Evolutionary conservation across 1,284 basidiomycete genomes (phyloP), one percentile per base, ranked within the genome.

Genomic region (Cronartium ribicola): DNA sequence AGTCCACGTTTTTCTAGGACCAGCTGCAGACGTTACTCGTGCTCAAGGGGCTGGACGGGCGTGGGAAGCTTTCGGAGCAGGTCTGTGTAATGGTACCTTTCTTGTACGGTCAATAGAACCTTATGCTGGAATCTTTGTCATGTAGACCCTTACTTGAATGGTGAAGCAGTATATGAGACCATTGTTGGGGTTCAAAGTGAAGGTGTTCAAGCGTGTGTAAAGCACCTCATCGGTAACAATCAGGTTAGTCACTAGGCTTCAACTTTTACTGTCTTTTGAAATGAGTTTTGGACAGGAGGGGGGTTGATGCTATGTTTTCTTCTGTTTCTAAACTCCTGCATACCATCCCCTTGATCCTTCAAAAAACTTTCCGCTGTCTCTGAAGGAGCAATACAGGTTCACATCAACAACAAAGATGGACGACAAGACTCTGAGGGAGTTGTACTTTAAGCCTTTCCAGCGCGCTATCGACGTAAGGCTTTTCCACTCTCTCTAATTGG

Each of bases 1-100:
- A 4, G 20, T 57, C n/a, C 51, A 68, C 14, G 55, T 68, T 76
- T 76, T 80, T 77, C 70, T 75, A 79, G 39, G 77, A 61, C 65
- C 79, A 77, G 22, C 78, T 77, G 67, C 78, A 69, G 39, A 78
- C 76, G 10, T 76, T 76, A 76, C 72, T 76, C 43, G 78, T 76
- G 10, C 77, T 78, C 20, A 76, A 73, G n/a, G 79, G 78, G 55
- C 71, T 78, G 14, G 79, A 79, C 68, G 75, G 72, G 8, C 68
- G 71, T 11, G 79, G 79, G 66, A 79, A 80, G 3, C 76, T 77
- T 75, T 57, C 46, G 66, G 51, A 60, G 29, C 55, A 22, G 48
- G 66, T 59, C 7, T 7, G 36, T 36, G 40, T 46, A 3, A 6
- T n/a, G 11, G n/a, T 48, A 11, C 10, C 4, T 22, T 44, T 8